A percentile compares a stretch with the other conserved stretches of the same genome.
phyloP scores from a whole-genome alignment of 2,329 filamentous ascomycete species.

The Nemania sp. region DNA sequence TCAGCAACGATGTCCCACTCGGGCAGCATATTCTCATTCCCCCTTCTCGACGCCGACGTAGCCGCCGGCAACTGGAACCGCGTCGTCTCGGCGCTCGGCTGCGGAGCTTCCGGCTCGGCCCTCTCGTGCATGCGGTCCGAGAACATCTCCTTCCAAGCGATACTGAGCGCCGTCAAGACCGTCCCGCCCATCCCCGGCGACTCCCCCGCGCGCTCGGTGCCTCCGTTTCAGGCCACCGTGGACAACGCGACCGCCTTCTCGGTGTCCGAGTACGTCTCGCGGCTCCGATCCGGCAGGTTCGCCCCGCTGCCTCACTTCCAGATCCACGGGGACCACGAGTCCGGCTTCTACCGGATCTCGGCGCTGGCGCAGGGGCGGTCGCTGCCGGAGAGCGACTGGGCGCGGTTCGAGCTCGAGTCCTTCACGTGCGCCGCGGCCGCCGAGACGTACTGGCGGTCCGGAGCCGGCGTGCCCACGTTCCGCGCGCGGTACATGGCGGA shows the following conservation, averaged over 20 bases:
- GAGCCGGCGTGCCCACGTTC: constrained; percentile 4
- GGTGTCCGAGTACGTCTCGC: constrained; percentile 12
- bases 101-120: constrained; percentile 7
- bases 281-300: constrained; percentile 4
- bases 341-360: constrained; percentile 20
- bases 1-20: constrained; percentile 15
- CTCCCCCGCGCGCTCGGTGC: constrained; percentile 15
- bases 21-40: constrained; percentile 17
- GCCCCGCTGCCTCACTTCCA: constrained; percentile 12
- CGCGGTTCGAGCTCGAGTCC: constrained; percentile 13
- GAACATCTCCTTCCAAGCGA: constrained; percentile 19
- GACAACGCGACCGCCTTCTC: constrained; percentile 12
- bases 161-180: constrained; percentile 9
- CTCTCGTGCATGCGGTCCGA: constrained; percentile 22
- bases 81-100: constrained; percentile 14
- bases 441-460: constrained; percentile 15
- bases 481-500: constrained; percentile 16
- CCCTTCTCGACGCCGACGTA: constrained; percentile 12
- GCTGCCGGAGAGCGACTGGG: constrained; percentile 17
- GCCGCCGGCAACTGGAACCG: constrained; percentile 14
- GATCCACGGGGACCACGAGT: constrained; percentile 20
- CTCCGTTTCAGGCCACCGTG: constrained; percentile 18
- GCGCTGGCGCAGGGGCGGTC: constrained; percentile 13
- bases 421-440: constrained; percentile 18
- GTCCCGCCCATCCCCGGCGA: constrained; percentile 7